These are phyloP conservation scores for Ashbya aceris DNA, from an alignment of 1,139 yeast genomes.

Conservation along the genomic window DNA sequence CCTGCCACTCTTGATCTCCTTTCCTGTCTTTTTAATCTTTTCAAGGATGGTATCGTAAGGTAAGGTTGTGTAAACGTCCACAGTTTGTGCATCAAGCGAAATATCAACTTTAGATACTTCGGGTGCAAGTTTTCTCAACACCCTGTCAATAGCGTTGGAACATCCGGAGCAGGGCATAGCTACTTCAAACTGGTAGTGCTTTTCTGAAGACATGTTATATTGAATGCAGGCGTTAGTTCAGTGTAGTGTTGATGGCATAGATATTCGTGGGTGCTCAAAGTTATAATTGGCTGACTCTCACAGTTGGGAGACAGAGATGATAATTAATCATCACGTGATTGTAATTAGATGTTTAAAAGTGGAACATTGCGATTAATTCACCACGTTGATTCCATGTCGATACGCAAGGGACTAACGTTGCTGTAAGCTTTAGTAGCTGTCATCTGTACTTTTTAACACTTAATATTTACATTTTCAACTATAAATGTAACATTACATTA, in stretches of 20 bases:
- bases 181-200: constrained; percentile 68
- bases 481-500: too few relatives aligned
- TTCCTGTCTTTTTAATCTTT: constrained; percentile 85
- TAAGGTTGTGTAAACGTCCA: constrained; percentile 60
- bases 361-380: neutral
- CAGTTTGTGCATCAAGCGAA: constrained; percentile 73
- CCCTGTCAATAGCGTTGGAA: constrained; percentile 79
- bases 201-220: constrained; percentile 34
- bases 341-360: neutral
- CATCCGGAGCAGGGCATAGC: constrained; percentile 83
- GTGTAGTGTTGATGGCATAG: neutral
- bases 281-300: neutral
- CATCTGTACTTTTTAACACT: neutral
- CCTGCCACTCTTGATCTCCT: constrained; percentile 63
- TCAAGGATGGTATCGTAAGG: constrained; percentile 69
- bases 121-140: constrained; percentile 50
- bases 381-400: too few relatives aligned
- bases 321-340: neutral
- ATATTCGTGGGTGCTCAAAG: neutral
- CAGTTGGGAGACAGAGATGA: neutral
- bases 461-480: too few relatives aligned
- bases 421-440: too few relatives aligned
- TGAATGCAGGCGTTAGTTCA: neutral
- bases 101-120: constrained; percentile 69
- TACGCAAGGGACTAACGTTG: too few relatives aligned